Evolutionary conservation across 768 basidiomycete species (phyloP), one percentile per base, ranked within the genome.

Genomic region (Rhodosporidiobolus sp.): DNA sequence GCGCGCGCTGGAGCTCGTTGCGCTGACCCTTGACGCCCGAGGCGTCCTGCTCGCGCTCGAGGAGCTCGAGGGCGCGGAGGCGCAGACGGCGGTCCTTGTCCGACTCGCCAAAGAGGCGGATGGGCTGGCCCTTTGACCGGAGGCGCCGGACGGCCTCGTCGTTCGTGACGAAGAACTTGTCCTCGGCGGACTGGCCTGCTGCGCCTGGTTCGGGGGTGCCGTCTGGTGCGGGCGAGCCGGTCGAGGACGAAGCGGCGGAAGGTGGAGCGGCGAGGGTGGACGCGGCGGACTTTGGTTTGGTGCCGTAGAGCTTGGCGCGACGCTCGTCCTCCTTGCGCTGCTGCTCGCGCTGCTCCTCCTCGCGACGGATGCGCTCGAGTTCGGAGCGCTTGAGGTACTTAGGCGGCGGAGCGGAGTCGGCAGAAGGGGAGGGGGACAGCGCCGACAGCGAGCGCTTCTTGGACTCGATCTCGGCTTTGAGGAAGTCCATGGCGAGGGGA

Each of bases 321-420:
- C 82, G 62, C 75, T 79, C 76, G 83, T 84, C 70, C 84, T 82
- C 77, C 63, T 64, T 72, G 74, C 85, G 85, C 73, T 85, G 79
- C 59, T 81, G 81, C 68, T 83, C 83, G 11, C 63, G 35, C 52
- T 83, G 81, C 67, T 83, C 80, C 62, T 86, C 84, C 54, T 81
- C 85, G 73, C 84, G 85, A 9, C 75, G 45, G 52, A 91, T 79
- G 30, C 86, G 86, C 75, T 97, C 94, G 22, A 96, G 81, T n/a
- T 98, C 95, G 26, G 90, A 91, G 74, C 90, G 86, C 52, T 90
- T 88, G 87, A 96, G 86, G 81, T 98, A 98, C 83, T 97, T 96
- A 30, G 84, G 86, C 0, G 89, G 86, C 5, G 78, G 57, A 7
- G 65, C 77, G 52, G 43, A 56, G 61, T 57, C n/a, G 34, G 30